Percentiles rank a stretch among this genome's conserved stretches.
Evolutionary conservation across 768 basidiomycete species (phyloP).

Genomic region (Candolleomyces aberdarensis): DNA sequence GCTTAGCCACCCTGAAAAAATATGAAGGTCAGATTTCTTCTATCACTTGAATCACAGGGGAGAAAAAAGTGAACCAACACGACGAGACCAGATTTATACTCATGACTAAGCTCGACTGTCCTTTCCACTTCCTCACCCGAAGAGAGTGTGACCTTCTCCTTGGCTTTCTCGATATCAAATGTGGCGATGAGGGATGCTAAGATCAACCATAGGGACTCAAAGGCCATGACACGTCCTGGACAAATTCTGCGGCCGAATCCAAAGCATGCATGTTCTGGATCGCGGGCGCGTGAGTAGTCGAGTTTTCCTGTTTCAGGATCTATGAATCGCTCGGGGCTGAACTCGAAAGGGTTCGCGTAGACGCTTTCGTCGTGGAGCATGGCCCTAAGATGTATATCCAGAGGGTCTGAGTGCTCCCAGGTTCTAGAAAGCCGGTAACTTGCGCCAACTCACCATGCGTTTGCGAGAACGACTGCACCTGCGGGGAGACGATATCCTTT

Average conservation of each 20-base stretch:
- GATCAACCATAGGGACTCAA: slow-evolving; percentile 22
- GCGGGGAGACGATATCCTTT: slow-evolving; percentile 28
- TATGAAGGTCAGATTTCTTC: too few species aligned
- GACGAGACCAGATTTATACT: slow-evolving; percentile 16
- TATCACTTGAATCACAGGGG: too few species aligned
- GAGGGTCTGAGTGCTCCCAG: neutral
- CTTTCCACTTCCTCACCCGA: slow-evolving; percentile 5
- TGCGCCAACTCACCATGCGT: slow-evolving; percentile 26
- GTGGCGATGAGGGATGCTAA: slow-evolving; percentile 19
- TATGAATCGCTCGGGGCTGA: slow-evolving; percentile 41
- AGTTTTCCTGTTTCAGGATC: slow-evolving; percentile 18
- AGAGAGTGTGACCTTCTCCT: slow-evolving; percentile 13
- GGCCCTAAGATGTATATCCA: slow-evolving; percentile 25
- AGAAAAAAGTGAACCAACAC: slow-evolving; percentile 11
- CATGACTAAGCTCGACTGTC: slow-evolving; percentile 7
- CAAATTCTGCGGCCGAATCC: slow-evolving; percentile 30
- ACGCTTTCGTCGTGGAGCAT: slow-evolving; percentile 36
- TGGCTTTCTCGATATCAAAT: slow-evolving; percentile 22
- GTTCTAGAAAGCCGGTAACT: neutral
- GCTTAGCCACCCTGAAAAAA: slow-evolving; percentile 6
- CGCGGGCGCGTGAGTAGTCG: slow-evolving; percentile 19
- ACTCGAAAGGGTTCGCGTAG: slow-evolving; percentile 37
- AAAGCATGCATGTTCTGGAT: slow-evolving; percentile 25
- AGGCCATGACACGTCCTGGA: slow-evolving; percentile 23
- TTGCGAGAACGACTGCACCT: slow-evolving; percentile 28